phyloP scores from a whole-genome alignment of 2,329 filamentous ascomycete species.

The Helotiales sp. region DNA sequence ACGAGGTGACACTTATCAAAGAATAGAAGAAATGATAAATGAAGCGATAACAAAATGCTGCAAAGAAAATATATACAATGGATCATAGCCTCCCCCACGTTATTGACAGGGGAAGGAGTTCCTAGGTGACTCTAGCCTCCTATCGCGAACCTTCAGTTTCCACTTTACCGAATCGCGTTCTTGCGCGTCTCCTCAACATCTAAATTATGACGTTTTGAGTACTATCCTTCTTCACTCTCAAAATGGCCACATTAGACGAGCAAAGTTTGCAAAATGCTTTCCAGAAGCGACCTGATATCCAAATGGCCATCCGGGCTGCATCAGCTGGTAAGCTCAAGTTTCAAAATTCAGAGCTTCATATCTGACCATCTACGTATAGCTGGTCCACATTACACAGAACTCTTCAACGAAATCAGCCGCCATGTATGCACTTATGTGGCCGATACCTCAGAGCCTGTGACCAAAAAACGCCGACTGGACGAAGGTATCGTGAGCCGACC shows the following conservation, averaged over 20 bases:
- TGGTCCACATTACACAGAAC: slow-evolving; percentile 33
- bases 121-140: too few relatives aligned
- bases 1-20: too few relatives aligned
- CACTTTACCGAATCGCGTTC: background rate
- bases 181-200: background rate
- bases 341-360: background rate
- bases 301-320: slow-evolving; percentile 33
- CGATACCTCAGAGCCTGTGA: slow-evolving; percentile 26
- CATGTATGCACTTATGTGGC: slow-evolving; percentile 27
- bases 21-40: too few relatives aligned
- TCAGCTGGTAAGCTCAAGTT: slow-evolving; percentile 32
- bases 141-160: background rate
- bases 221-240: background rate
- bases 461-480: slow-evolving; percentile 36
- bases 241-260: slow-evolving; percentile 32
- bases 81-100: too few relatives aligned
- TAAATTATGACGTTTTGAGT: background rate
- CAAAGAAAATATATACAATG: too few relatives aligned
- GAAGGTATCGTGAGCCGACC: slow-evolving; percentile 27
- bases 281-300: slow-evolving; percentile 32
- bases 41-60: too few relatives aligned
- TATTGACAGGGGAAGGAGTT: too few relatives aligned
- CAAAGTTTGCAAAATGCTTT: slow-evolving; percentile 34
- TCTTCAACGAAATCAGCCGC: slow-evolving; percentile 37
- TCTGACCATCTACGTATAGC: slow-evolving; percentile 11